A percentile compares a stretch with the other conserved stretches of the same genome.
These are phyloP conservation scores for Dictyophora rubrovolvata DNA, from an alignment of 768 basidiomycete species.

Conservation along the genomic window DNA sequence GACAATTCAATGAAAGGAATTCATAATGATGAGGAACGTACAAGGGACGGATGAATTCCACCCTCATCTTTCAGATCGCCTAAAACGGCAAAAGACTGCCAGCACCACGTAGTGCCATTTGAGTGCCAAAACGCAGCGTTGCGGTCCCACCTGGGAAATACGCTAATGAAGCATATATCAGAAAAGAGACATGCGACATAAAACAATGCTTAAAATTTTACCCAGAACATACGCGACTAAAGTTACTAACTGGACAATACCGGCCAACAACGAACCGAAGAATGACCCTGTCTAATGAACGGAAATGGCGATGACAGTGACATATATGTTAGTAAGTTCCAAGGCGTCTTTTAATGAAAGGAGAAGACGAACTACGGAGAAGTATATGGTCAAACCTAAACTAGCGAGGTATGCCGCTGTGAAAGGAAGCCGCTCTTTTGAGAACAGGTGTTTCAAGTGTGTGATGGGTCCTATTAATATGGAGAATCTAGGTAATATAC, in stretches of 20 bases:
- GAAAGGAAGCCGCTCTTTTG: constrained; percentile 78
- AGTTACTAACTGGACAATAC: constrained; percentile 74
- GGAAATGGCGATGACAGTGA: neutral
- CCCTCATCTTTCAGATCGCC: constrained; percentile 5
- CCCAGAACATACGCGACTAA: constrained; percentile 74
- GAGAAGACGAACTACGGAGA: constrained; percentile 61
- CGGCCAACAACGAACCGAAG: constrained; percentile 74
- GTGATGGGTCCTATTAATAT: constrained; percentile 85
- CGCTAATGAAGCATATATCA: constrained; percentile 25
- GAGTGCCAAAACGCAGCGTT: constrained; percentile 70
- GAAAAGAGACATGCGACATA: neutral
- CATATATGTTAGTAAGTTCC: neutral
- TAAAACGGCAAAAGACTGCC: constrained; percentile 74
- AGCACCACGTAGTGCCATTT: constrained; percentile 75
- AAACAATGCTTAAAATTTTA: neutral
- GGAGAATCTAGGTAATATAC: constrained; percentile 45
- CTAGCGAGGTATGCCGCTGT: constrained; percentile 74
- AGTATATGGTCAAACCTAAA: constrained; percentile 81
- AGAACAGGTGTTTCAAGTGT: constrained; percentile 80
- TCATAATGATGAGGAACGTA: too few species aligned
- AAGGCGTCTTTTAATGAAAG: constrained; percentile 1
- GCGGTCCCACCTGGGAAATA: constrained; percentile 91
- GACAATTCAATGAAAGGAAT: too few species aligned
- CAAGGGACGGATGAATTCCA: neutral
- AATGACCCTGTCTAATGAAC: constrained; percentile 62